Evolutionary conservation across 164 flowering plant species (phyloP), one percentile per base, ranked within the genome.

Genomic region (Brasenia schreberi): DNA sequence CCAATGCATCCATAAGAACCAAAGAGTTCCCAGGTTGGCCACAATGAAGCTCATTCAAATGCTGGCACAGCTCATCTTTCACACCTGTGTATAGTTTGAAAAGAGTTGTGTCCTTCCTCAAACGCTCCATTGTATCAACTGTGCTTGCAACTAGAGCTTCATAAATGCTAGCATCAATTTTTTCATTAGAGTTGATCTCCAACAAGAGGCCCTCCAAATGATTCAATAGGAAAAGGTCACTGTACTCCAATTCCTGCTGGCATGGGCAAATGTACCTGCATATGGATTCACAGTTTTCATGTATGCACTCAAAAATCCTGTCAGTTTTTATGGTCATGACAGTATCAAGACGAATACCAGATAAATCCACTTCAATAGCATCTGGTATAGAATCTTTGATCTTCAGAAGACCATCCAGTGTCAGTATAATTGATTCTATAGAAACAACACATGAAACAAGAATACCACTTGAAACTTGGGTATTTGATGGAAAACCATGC

Each of bases 401-500:
- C 75, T 80, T 82, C 18, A 85, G 66, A 43, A 90, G 68, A 33
- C 82, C 81, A 75, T 78, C 85, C 14, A 92, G 68, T 71, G 76
- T 42, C 64, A 19, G 68, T 62, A 92, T 66, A 11, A 86, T 82
- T 53, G 80, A 81, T 74, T 78, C 83, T 61, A 89, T 77, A 68
- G 73, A 76, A 43, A 95, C 82, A 72, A 85, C 68, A 73, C 87
- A 83, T 59, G 99, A 95, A 63, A 90, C 76, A 63, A 92, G 80
- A 74, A 71, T 64, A 18, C 81, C 97, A 81, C 92, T 88, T 3
- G 77, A 65, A 76, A 72, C 64, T 71, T 66, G 73, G 74, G 69
- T 73, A 72, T 80, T 77, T 56, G 77, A 76, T 11, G 99, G 99
- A 65, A 88, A 85, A 64, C 99, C 97, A 81, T 95, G 97, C 78